A percentile compares a stretch with the other conserved stretches of the same genome.
Evolutionary conservation across 768 basidiomycete genomes (phyloP).

Genomic region (Naganishia kalamii): DNA sequence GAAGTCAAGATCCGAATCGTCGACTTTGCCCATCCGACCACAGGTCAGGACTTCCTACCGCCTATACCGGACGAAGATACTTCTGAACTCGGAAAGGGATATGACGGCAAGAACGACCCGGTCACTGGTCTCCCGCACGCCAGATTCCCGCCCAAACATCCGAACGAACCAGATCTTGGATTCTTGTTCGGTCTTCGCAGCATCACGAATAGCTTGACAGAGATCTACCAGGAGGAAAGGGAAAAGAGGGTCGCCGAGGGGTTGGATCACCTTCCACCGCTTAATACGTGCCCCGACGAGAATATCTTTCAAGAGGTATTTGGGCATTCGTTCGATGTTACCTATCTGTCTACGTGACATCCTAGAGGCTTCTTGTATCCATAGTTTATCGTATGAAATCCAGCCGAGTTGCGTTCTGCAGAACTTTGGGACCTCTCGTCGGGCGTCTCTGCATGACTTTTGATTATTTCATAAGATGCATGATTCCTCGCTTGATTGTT

Average conservation of each 20-base stretch:
- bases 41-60: conserved; percentile 80
- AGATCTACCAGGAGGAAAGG: conserved; percentile 82
- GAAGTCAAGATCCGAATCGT: conserved; percentile 94
- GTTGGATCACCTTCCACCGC: conserved; percentile 5
- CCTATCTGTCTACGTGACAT: conserved; percentile 28
- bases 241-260: conserved; percentile 57
- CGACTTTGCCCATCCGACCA: conserved; percentile 97
- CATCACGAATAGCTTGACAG: conserved; percentile 66
- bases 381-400: no score
- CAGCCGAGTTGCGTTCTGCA: no score
- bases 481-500: no score
- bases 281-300: conserved; percentile 27
- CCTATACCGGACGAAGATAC: conserved; percentile 23
- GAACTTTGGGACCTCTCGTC: no score
- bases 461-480: no score
- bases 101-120: conserved; percentile 72
- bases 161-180: conserved; percentile 82
- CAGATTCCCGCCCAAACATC: conserved; percentile 87
- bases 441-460: no score
- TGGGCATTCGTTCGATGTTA: conserved; percentile 17
- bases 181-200: conserved; percentile 86
- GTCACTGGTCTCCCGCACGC: conserved; percentile 79
- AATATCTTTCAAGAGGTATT: conserved; percentile 34
- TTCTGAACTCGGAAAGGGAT: conserved; percentile 61
- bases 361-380: neutral